Base-by-base conservation (phyloP, 805 yeast species). In the Metschnikowia cubensis region DNA sequence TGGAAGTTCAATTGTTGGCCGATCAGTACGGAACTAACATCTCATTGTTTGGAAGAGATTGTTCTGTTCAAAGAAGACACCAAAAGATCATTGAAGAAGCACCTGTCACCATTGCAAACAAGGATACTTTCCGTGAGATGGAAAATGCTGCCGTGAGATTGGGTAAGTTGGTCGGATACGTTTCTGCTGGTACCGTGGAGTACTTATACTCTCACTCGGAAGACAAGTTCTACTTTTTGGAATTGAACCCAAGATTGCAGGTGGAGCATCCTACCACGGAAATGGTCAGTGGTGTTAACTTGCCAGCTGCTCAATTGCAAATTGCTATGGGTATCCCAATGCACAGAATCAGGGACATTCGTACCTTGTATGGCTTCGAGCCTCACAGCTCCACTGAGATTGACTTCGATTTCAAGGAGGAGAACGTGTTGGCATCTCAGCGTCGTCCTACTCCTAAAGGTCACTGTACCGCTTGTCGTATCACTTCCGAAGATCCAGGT, bases 221-320 rank as follows among this genome's bases (percentile, higher is more conserved):
- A 54, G 91, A 92, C 71, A 89, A 91, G 68, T 94, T 92, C 68
- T 94, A 91, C 79, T 94, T 94, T 71, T 79, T 94, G 68, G 99
- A 94, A 75, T 81, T 94, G 68, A 94, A 94, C 70, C 99, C 99
- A 63, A 88, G 99, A 79, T 80, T 94, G 69, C 99, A 94, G 78
- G 99, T 94, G 52, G 99, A 94, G 80, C 99, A 94, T 79, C 99
- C 99, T 64, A 94, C 99, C 41, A 94, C 99, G 37, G 99, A 94
- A 76, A 94, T 94, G 99, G 99, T 90, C 50, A 86, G 96, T 21
- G 99, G 99, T 58, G 97, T 94, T 48, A 95, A 94, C 67, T 79
- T 94, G 67, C 99, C 99, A 29, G 96, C 97, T 51, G 96, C 99
- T 35, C 99, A 94, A 75, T 82, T 94, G 59, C 99, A 94, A 75